Evolutionary conservation across 139 green algal species (phyloP).

Genomic region (Picochlorum sp.): DNA sequence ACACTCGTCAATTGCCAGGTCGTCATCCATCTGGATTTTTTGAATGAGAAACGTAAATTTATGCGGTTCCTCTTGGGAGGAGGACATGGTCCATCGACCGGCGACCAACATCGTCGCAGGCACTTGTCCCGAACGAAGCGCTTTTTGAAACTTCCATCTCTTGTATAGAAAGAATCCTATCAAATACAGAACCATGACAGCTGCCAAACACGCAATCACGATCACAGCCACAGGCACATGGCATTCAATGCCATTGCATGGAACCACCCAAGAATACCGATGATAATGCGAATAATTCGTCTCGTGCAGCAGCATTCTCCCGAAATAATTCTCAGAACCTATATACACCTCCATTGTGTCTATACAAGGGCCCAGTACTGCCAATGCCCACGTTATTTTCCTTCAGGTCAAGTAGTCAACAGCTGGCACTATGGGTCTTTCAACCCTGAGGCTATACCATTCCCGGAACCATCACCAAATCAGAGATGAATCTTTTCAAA

Average conservation of each 20-base stretch:
- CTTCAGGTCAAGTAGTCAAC: too few species aligned
- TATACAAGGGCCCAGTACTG: too few species aligned
- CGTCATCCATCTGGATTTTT: neutral
- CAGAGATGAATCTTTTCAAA: too few species aligned
- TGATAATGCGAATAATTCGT: neutral
- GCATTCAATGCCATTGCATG: constrained; percentile 2
- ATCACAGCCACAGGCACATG: neutral
- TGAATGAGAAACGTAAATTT: neutral
- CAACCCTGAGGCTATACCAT: too few species aligned
- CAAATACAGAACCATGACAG: neutral
- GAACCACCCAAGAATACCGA: neutral
- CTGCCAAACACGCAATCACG: neutral
- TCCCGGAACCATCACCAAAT: too few species aligned
- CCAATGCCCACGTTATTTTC: too few species aligned
- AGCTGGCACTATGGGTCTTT: too few species aligned
- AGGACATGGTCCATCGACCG: neutral
- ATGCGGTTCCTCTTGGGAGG: neutral
- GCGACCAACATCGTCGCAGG: constrained; percentile 2
- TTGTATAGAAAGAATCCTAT: constrained; percentile 2
- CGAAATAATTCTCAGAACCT: too few species aligned
- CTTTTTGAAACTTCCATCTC: constrained; percentile 2
- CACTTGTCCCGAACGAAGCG: neutral
- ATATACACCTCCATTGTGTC: too few species aligned
- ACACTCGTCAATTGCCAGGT: neutral
- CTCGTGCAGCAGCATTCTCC: neutral